These are phyloP conservation scores for Aspergillus fischeri DNA, from an alignment of 2,329 filamentous ascomycete species.

Conservation along the genomic window DNA sequence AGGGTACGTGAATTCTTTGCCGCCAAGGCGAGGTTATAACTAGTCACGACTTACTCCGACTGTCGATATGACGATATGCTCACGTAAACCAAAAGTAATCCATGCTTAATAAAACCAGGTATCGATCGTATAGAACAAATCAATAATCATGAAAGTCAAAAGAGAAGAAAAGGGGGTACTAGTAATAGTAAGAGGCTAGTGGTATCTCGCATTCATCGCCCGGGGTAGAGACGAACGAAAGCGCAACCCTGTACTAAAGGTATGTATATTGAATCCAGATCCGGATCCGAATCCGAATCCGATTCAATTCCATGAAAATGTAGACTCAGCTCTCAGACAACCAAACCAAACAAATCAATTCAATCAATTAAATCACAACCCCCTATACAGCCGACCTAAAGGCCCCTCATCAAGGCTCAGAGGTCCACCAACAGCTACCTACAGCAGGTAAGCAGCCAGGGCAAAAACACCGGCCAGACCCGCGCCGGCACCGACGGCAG, in stretches of 20 bases:
- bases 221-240: not conserved
- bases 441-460: conserved; percentile 46
- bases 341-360: conserved; percentile 2
- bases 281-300: not conserved
- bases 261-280: not conserved
- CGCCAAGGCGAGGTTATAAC: conserved; percentile 44
- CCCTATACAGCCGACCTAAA: not conserved
- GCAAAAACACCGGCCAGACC: conserved; percentile 52
- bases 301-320: not conserved
- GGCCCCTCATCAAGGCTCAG: not conserved
- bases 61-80: not conserved
- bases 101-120: not conserved
- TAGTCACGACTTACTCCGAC: too few relatives aligned
- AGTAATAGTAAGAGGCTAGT: not conserved
- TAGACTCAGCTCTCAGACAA: not conserved
- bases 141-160: not conserved
- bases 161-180: not conserved
- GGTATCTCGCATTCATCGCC: not conserved
- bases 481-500: conserved; percentile 44
- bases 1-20: conserved; percentile 74
- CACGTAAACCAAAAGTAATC: not conserved
- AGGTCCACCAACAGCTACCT: conserved; percentile 9
- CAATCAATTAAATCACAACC: conserved; percentile 8
- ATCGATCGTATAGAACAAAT: not conserved
- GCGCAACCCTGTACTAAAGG: not conserved